Base-by-base conservation (phyloP, 768 basidiomycete species). In the Boletales sp. region DNA sequence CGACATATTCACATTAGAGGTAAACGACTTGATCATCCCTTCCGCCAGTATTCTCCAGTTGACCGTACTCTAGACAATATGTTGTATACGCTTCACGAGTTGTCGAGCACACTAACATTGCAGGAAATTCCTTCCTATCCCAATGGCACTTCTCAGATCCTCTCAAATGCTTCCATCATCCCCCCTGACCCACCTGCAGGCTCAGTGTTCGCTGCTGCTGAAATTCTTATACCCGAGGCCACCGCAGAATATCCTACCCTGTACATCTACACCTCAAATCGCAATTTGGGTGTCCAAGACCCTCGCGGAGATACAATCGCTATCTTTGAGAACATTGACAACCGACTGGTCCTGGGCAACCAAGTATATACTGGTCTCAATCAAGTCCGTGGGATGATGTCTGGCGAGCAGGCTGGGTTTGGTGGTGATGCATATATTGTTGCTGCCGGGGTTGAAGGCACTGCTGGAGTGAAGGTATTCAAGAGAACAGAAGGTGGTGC, bases 231-330 rank as follows among this genome's bases (percentile, higher is more conserved):
- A 51, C 79, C 85, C 0, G 53, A 71, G 13, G 70, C 75, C 2
- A 74, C 74, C 1, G 21, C 48, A 3, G 57, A 60, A 18, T 87
- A 81, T 71, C 76, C 74, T 0, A 70, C 56, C 4, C 72, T 78
- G 0, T 82, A 78, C 56, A 77, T 87, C 56, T 88, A 87, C 66
- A 75, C 73, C 17, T 85, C 85, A 5, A 87, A 87, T 68, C 75
- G 86, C 37, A 85, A 87, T 65, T 72, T 70, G 0, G 80, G 75
- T 17, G 65, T 70, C 5, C 70, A 71, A 47, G 79, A 80, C 48
- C 63, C 78, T 19, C 73, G 75, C 8, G 82, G 82, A 8, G 85
- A 87, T 63, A 72, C 83, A 0, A 82, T 87, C 43, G 83, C 80
- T 6, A 80, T 86, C 42, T 83, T 81, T 57, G 72, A 79, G 53